A percentile compares a stretch with the other conserved stretches of the same genome.
Evolutionary conservation across 495 filamentous ascomycete genomes (phyloP).

Genomic region (Penicillium soppii): DNA sequence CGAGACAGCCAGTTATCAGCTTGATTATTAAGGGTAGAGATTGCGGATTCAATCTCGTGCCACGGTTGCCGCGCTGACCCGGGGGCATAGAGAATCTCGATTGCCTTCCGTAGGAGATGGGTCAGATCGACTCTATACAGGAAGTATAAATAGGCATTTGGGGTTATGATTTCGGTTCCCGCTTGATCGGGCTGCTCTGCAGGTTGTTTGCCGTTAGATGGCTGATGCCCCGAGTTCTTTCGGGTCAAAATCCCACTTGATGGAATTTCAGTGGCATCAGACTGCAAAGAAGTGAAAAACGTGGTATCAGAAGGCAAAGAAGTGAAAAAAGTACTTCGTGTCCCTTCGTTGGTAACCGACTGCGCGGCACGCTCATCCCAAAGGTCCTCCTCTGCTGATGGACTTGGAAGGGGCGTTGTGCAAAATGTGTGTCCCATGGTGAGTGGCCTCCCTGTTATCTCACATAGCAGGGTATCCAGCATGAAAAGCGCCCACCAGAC

Average conservation of each 20-base stretch:
- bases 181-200: not conserved
- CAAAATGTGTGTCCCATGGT: conserved; percentile 52
- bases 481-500: conserved; percentile 57
- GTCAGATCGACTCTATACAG: conserved; percentile 26
- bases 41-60: conserved; percentile 22
- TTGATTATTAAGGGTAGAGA: conserved; percentile 16
- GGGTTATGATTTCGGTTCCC: conserved; percentile 3
- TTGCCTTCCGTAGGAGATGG: conserved; percentile 20
- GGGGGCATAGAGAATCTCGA: conserved; percentile 24
- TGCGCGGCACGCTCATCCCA: conserved; percentile 21
- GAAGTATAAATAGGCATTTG: conserved; percentile 23
- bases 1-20: conserved; percentile 25
- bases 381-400: conserved; percentile 54
- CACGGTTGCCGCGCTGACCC: conserved; percentile 16
- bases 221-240: not conserved
- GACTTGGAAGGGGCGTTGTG: conserved; percentile 52
- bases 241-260: not conserved
- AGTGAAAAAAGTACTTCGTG: conserved; percentile 21
- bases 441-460: conserved; percentile 61
- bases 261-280: not conserved
- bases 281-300: not conserved
- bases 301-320: conserved; percentile 14
- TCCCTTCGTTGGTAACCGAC: conserved; percentile 28
- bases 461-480: conserved; percentile 56
- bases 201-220: conserved; percentile 2